Percentiles rank a stretch among this genome's conserved stretches.
Evolutionary conservation across 768 basidiomycete genomes (phyloP).

Genomic region (Pleurotus tuoliensis): DNA sequence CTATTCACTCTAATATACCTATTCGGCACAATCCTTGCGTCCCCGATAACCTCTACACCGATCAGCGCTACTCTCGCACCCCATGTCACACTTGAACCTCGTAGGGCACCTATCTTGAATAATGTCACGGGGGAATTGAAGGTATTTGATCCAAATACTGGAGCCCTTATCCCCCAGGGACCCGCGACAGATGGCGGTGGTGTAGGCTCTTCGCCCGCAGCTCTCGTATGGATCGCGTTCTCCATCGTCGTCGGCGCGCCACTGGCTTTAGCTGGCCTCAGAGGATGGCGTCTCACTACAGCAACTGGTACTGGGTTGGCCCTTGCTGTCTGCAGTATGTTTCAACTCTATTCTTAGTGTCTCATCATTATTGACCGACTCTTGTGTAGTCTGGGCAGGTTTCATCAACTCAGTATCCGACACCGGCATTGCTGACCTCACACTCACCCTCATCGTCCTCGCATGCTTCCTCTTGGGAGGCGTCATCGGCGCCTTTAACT

Average conservation of each 20-base stretch:
- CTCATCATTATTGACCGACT: not conserved
- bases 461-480: conserved; percentile 49
- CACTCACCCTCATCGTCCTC: conserved; percentile 46
- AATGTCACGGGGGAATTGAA: conserved; percentile 34
- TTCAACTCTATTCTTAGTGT: not conserved
- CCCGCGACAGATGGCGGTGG: conserved; percentile 59
- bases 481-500: conserved; percentile 47
- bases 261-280: conserved; percentile 52
- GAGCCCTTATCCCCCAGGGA: conserved; percentile 46
- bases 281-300: conserved; percentile 53
- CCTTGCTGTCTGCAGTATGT: conserved; percentile 41
- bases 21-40: conserved; percentile 58
- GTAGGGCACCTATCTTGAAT: conserved; percentile 13
- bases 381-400: conserved; percentile 53
- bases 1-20: not conserved
- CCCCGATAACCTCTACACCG: not conserved
- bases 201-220: conserved; percentile 32
- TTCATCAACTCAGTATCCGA: conserved; percentile 52
- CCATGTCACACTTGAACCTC: conserved; percentile 2
- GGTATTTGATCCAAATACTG: conserved; percentile 43
- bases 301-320: conserved; percentile 52
- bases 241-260: conserved; percentile 48
- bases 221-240: conserved; percentile 57
- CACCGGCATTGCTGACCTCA: conserved; percentile 45
- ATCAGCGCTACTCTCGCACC: not conserved